Evolutionary conservation across 2,329 filamentous ascomycete species (phyloP).

Genomic region (Aquanectria penicillioides): DNA sequence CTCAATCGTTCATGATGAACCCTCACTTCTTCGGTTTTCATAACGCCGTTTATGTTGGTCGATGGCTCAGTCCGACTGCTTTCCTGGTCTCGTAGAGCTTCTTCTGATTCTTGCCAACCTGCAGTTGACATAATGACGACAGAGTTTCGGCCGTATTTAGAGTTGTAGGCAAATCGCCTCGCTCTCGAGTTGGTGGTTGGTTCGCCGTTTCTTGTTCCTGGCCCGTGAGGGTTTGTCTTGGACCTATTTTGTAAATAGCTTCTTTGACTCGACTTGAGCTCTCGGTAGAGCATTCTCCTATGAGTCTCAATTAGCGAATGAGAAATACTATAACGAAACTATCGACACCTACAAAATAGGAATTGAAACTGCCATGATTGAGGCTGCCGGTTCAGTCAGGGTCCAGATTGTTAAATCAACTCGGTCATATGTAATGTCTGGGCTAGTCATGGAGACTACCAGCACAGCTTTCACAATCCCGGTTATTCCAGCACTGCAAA

Average conservation of each 20-base stretch:
- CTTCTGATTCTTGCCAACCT: conserved; percentile 47
- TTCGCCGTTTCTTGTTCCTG: conserved; percentile 7
- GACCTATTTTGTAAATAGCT: conserved; percentile 41
- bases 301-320: no score
- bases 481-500: conserved; percentile 43
- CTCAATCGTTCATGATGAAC: conserved; percentile 38
- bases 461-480: conserved; percentile 48
- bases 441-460: conserved; percentile 44
- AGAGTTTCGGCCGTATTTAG: conserved; percentile 43
- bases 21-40: conserved; percentile 46
- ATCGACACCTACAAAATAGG: conserved; percentile 47
- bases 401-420: conserved; percentile 50
- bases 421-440: conserved; percentile 47
- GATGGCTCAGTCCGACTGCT: conserved; percentile 19
- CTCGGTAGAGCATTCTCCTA: conserved; percentile 48
- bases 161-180: conserved; percentile 29
- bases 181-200: conserved; percentile 24
- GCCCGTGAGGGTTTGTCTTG: conserved; percentile 20
- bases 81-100: conserved; percentile 41
- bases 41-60: conserved; percentile 31
- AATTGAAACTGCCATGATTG: conserved; percentile 49
- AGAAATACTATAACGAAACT: no score
- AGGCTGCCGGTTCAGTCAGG: conserved; percentile 46
- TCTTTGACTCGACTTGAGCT: conserved; percentile 44
- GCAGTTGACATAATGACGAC: conserved; percentile 46